Evolutionary conservation across 352 stramenopile genomes (phyloP).

Genomic region (Blastocystis sp.): DNA sequence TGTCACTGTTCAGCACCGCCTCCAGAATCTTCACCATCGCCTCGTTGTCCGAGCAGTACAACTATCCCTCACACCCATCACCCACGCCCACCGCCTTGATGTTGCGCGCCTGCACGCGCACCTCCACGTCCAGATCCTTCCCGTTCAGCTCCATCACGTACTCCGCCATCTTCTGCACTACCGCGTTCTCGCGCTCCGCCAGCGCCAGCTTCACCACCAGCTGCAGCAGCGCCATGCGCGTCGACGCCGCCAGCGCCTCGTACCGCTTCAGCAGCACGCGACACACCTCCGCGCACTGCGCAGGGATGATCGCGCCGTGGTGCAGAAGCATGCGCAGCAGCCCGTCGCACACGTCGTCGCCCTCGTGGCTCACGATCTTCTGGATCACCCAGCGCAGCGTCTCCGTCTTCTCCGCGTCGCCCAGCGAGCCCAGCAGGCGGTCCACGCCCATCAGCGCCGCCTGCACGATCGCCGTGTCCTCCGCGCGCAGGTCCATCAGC

Average conservation of each 20-base stretch:
- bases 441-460: conserved; percentile 32
- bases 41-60: conserved; percentile 8
- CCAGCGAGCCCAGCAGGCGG: background rate
- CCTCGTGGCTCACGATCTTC: conserved; percentile 78
- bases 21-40: background rate
- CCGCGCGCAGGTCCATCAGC: conserved; percentile 16
- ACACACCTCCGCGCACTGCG: conserved; percentile 77
- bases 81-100: conserved; percentile 74
- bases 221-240: conserved; percentile 79
- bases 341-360: conserved; percentile 78
- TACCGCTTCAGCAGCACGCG: conserved; percentile 78
- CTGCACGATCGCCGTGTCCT: conserved; percentile 12
- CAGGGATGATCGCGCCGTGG: conserved; percentile 75
- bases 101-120: conserved; percentile 80
- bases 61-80: background rate
- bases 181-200: conserved; percentile 77
- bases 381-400: conserved; percentile 67
- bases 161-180: conserved; percentile 79
- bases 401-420: conserved; percentile 19
- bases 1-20: background rate
- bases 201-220: conserved; percentile 80
- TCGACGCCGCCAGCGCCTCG: conserved; percentile 71
- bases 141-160: conserved; percentile 83
- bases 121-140: conserved; percentile 82
- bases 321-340: conserved; percentile 82